phyloP scores from a whole-genome alignment of 2,329 filamentous ascomycete genomes.

The Reticulascus tulasneorum region DNA sequence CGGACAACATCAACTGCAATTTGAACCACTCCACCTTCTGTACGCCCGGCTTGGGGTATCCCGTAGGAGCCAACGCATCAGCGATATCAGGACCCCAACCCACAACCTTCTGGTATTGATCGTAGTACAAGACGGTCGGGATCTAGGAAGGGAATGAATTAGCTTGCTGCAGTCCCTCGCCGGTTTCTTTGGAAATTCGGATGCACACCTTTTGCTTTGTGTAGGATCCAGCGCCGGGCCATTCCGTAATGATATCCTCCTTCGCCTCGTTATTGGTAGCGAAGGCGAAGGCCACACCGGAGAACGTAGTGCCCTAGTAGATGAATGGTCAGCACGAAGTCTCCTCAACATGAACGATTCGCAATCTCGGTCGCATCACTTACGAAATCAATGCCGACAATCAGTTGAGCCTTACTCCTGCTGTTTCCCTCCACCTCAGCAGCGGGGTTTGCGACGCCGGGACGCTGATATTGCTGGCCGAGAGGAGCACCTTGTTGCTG shows the following conservation, averaged over 20 bases:
- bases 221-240: conserved; percentile 95
- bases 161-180: not conserved
- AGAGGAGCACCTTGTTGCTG: conserved; percentile 22
- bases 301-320: conserved; percentile 87
- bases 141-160: conserved; percentile 57
- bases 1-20: conserved; percentile 95
- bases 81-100: conserved; percentile 98
- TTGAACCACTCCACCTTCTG: conserved; percentile 99
- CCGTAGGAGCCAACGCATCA: conserved; percentile 91
- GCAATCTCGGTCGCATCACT: conserved; percentile 28
- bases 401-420: conserved; percentile 91
- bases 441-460: conserved; percentile 47
- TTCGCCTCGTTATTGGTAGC: conserved; percentile 96
- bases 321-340: conserved; percentile 6
- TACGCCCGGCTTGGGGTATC: conserved; percentile 94
- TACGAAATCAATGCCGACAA: conserved; percentile 98
- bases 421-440: conserved; percentile 83
- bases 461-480: conserved; percentile 29
- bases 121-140: conserved; percentile 98
- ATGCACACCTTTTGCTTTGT: conserved; percentile 97
- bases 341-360: not conserved
- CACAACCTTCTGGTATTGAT: conserved; percentile 99
- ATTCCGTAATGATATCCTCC: conserved; percentile 98
- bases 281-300: conserved; percentile 94
- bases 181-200: no score